These are phyloP conservation scores for Kodamaea alishanica DNA, from an alignment of 1,139 yeast species.

Conservation along the genomic window DNA sequence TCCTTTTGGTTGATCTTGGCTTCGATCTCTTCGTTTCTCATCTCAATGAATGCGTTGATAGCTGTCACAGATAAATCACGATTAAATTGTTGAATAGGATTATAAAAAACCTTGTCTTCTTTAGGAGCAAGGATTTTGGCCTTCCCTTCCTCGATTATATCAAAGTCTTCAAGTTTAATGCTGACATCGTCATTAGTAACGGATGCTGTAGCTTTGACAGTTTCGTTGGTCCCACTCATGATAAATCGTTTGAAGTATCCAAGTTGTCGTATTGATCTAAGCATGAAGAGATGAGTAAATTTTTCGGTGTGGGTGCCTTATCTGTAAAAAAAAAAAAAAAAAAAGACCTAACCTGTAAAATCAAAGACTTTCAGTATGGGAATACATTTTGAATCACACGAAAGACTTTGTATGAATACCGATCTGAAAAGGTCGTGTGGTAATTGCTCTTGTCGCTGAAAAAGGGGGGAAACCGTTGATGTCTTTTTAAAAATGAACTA, in stretches of 20 bases:
- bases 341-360: no score
- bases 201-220: conserved; percentile 13
- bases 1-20: conserved; percentile 22
- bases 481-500: no score
- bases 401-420: no score
- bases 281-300: conserved; percentile 1
- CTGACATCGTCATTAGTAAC: conserved; percentile 7
- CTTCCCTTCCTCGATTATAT: conserved; percentile 68
- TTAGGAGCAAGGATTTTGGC: conserved; percentile 79
- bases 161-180: conserved; percentile 31
- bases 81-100: conserved; percentile 94
- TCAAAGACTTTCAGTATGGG: no score
- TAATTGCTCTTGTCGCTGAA: no score
- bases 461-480: no score
- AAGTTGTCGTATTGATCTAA: conserved; percentile 3
- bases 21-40: conserved; percentile 33
- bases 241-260: conserved; percentile 4
- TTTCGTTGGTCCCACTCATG: conserved; percentile 3
- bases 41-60: conserved; percentile 78
- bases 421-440: no score
- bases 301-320: no score
- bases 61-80: conserved; percentile 85
- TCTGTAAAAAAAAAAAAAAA: no score
- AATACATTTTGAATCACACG: no score
- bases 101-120: conserved; percentile 82